phyloP scores from a whole-genome alignment of 1,139 yeast genomes.

The Waltiozyma sp. region DNA sequence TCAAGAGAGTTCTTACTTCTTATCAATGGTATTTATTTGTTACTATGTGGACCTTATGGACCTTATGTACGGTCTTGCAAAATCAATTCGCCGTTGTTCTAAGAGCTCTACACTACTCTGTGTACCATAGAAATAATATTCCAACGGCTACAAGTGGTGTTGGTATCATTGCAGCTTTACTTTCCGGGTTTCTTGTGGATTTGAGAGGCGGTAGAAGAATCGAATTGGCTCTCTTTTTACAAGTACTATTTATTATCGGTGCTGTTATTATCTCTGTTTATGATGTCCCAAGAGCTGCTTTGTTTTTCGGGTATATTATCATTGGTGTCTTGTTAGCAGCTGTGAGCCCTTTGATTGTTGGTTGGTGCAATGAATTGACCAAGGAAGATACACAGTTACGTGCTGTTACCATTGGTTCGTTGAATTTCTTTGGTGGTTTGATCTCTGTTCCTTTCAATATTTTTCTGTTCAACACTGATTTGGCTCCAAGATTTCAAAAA shows the following conservation, averaged over 20 bases:
- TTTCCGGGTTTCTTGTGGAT: conserved; percentile 29
- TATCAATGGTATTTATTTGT: conserved; percentile 13
- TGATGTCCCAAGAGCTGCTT: conserved; percentile 11
- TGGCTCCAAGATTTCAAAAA: conserved; percentile 7
- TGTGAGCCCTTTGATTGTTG: conserved; percentile 7
- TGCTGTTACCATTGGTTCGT: conserved; percentile 13
- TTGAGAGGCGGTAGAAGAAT: conserved; percentile 5
- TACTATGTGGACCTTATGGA: conserved; percentile 8
- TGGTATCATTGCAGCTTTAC: conserved; percentile 28
- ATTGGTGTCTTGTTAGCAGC: conserved; percentile 10
- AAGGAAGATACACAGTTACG: conserved; percentile 13
- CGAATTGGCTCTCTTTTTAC: conserved; percentile 2
- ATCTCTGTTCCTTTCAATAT: conserved; percentile 9
- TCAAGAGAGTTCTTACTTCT: conserved; percentile 7
- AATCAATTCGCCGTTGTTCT: conserved; percentile 15
- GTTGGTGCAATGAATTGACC: conserved; percentile 14
- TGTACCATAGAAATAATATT: conserved; percentile 30
- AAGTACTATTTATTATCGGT: conserved; percentile 8
- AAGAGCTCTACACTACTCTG: conserved; percentile 24
- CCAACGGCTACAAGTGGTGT: conserved; percentile 31
- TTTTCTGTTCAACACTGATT: conserved; percentile 9
- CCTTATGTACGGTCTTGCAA: conserved; percentile 1
- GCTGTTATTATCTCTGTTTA: conserved; percentile 8
- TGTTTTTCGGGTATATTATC: conserved; percentile 10
- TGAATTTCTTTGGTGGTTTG: conserved; percentile 9